Evolutionary conservation across 1,139 yeast genomes (phyloP).

Genomic region (Pneumocystis sp.): DNA sequence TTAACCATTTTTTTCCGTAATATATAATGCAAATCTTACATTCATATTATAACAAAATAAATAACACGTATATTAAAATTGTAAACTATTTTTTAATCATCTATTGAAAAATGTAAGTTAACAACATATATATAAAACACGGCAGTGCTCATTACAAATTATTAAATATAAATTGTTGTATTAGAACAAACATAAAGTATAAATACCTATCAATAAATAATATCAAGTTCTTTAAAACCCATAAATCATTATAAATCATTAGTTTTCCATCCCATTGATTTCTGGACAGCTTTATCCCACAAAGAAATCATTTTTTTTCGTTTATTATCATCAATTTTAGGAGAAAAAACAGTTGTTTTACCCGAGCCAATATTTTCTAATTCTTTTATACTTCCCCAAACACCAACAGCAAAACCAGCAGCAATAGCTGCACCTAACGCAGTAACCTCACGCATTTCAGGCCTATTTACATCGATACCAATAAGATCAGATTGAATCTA

Average conservation of each 20-base stretch:
- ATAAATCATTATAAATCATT: background rate
- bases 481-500: slow-evolving; percentile 73
- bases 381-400: slow-evolving; percentile 68
- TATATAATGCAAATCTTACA: no score
- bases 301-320: slow-evolving; percentile 53
- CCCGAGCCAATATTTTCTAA: slow-evolving; percentile 29
- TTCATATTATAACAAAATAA: no score
- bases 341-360: slow-evolving; percentile 37
- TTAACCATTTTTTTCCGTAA: no score
- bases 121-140: no score
- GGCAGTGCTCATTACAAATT: no score
- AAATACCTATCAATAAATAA: no score
- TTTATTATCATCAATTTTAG: slow-evolving; percentile 43
- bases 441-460: slow-evolving; percentile 77
- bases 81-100: no score
- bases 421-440: slow-evolving; percentile 96
- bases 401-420: slow-evolving; percentile 67
- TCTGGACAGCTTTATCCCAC: slow-evolving; percentile 71
- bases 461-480: slow-evolving; percentile 69
- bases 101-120: no score
- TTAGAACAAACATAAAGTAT: background rate
- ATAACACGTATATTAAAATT: no score
- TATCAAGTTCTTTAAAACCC: background rate
- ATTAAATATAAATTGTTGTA: background rate
- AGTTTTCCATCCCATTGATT: slow-evolving; percentile 56